Percentiles rank a stretch among this genome's conserved stretches.
Evolutionary conservation across 352 stramenopile species (phyloP).

Genomic region (Pythium utonaiense): DNA sequence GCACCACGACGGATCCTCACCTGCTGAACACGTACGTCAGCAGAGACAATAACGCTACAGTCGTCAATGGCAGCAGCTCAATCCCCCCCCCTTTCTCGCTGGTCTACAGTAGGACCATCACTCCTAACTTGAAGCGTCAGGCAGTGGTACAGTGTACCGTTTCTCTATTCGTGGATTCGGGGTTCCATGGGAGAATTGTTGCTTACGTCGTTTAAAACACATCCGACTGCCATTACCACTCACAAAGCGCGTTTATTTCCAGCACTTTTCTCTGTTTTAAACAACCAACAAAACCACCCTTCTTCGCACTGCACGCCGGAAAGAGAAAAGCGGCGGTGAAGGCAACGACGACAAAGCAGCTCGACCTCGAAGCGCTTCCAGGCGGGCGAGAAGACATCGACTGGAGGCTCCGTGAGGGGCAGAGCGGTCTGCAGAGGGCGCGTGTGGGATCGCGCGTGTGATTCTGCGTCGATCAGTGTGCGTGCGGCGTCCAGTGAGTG

Average conservation of each 20-base stretch:
- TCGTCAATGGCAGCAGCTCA: not conserved
- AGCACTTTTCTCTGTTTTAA: conserved; percentile 26
- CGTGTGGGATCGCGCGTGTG: not conserved
- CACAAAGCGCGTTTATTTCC: not conserved
- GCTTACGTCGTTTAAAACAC: conserved; percentile 10
- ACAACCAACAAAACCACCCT: conserved; percentile 22
- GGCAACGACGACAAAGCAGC: not conserved
- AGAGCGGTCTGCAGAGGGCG: not conserved
- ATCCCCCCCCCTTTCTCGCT: not conserved
- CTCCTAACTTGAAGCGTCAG: conserved; percentile 30
- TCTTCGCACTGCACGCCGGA: conserved; percentile 5
- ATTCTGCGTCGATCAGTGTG: conserved; percentile 1
- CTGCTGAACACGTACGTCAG: conserved; percentile 3
- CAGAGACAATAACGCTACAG: not conserved
- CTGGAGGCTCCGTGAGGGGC: not conserved
- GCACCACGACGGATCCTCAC: conserved; percentile 17
- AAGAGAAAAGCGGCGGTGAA: conserved; percentile 17
- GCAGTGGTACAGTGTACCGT: conserved; percentile 15
- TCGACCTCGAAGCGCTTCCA: not conserved
- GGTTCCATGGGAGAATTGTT: conserved; percentile 13
- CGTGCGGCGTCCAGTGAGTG: not conserved
- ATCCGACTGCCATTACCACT: not conserved
- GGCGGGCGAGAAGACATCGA: not conserved
- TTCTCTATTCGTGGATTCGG: conserved; percentile 15
- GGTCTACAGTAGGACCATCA: conserved; percentile 21